phyloP scores from a whole-genome alignment of 352 stramenopile genomes.

The Phytopythium delawarense region DNA sequence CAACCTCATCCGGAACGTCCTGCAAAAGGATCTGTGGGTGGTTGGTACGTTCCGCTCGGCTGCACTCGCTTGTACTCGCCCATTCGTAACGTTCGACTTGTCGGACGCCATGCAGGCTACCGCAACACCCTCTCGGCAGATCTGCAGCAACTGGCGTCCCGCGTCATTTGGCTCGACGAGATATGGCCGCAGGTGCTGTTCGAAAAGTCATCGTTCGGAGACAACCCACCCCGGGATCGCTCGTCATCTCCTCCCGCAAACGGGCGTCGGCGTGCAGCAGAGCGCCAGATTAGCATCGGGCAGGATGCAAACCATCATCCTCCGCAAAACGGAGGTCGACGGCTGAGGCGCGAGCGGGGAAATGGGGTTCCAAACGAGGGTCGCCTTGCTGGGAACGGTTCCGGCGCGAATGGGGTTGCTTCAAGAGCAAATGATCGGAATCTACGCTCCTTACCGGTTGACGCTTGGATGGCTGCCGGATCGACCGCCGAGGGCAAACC shows the following conservation, averaged over 20 bases:
- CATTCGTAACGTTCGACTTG: neutral
- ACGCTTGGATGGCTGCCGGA: conserved; percentile 7
- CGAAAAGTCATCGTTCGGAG: conserved; percentile 6
- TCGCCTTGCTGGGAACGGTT: neutral
- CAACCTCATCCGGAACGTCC: conserved; percentile 73
- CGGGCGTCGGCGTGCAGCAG: neutral
- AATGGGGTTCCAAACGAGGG: neutral
- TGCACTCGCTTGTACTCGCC: neutral
- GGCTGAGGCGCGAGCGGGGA: neutral
- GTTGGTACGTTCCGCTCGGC: conserved; percentile 44
- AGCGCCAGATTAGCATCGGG: neutral
- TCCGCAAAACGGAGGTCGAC: neutral
- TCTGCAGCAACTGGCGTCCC: conserved; percentile 71
- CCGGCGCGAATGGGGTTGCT: neutral
- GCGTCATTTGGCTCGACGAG: conserved; percentile 73
- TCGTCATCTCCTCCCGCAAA: neutral
- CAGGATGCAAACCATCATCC: neutral
- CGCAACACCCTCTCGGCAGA: conserved; percentile 67
- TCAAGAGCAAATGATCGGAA: neutral
- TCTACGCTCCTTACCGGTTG: neutral
- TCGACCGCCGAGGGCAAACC: neutral
- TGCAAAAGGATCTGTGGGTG: conserved; percentile 84
- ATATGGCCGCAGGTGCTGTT: conserved; percentile 50
- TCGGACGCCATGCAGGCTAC: conserved; percentile 38
- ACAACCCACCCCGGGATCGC: conserved; percentile 1